Conservation (phyloP, 1,284 basidiomycete species). For the Ceratobasidium papillatum region DNA sequence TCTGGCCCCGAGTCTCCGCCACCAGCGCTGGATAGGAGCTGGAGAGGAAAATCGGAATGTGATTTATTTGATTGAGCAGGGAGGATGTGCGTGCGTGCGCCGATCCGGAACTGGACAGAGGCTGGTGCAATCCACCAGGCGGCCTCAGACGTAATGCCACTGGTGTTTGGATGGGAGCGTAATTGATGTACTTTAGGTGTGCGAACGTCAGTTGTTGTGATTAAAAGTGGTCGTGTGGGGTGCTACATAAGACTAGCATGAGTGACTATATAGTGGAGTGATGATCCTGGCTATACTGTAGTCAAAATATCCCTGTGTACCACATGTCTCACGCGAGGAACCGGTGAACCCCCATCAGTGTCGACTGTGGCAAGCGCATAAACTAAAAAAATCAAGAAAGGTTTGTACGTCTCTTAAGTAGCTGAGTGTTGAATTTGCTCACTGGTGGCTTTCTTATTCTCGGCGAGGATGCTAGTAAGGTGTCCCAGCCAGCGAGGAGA, state of each 20-base stretch:
- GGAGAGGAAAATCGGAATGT: slow-evolving; percentile 37
- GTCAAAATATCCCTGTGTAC: slow-evolving; percentile 23
- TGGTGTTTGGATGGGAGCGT: not conserved
- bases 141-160: slow-evolving; percentile 41
- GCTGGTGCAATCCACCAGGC: slow-evolving; percentile 44
- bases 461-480: slow-evolving; percentile 7
- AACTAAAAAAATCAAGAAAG: not conserved
- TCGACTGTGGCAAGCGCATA: slow-evolving; percentile 28
- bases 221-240: slow-evolving; percentile 39
- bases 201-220: slow-evolving; percentile 44
- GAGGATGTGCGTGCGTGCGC: slow-evolving; percentile 41
- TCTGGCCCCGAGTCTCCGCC: slow-evolving; percentile 12
- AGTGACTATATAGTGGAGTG: not conserved
- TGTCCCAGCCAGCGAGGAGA: slow-evolving; percentile 25
- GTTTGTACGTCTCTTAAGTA: not conserved
- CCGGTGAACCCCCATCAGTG: not conserved
- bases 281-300: not conserved
- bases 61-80: slow-evolving; percentile 39
- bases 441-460: slow-evolving; percentile 16
- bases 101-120: slow-evolving; percentile 44
- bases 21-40: slow-evolving; percentile 9
- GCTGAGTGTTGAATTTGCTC: not conserved
- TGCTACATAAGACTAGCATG: not conserved
- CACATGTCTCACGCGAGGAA: slow-evolving; percentile 4
- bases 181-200: slow-evolving; percentile 44